Evolutionary conservation across 768 basidiomycete genomes (phyloP), one percentile per base, ranked within the genome.

Genomic region (Trametes cingulata): DNA sequence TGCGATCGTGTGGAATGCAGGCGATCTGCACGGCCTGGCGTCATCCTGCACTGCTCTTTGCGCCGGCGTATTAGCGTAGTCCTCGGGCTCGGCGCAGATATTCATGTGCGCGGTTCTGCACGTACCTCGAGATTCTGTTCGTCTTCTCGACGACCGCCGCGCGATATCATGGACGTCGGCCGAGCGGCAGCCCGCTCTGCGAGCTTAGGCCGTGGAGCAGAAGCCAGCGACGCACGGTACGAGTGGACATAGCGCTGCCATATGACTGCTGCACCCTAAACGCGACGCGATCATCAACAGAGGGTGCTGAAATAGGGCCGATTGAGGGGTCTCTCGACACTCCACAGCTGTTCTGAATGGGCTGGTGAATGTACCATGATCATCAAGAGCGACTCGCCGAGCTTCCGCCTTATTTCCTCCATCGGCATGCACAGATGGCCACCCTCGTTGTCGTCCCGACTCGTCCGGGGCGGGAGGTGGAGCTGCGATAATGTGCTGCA

Each of bases 21-120:
- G 41, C 40, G 52, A 53, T 53, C 40, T 29, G 52, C 37, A 35
- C 50, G 29, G 40, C 35, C 24, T 49, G 55, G 48, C 55, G 55
- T 56, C 55, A 56, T 49, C 29, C 33, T 24, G 37, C 55, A 49
- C 47, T 27, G 47, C 55, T 3, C 35, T 33, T 17, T n/a, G 19
- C 36, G 19, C 19, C 36, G 36, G 36, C n/a, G 43, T 6, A 24
- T 25, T 35, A 33, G 15, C 41, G 29, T 43, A 27, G 52, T 33
- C 24, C 15, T 29, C 12, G 25, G 24, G 37, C 29, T 27, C 17
- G 10, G 15, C 14, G 42, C 42, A 29, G n/a, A 6, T 10, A 49
- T 57, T 42, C 45, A 46, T 29, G 49, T 58, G 56, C 49, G 43
- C 49, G 40, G 39, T 24, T 58, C 47, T n/a, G 35, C 47, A 24